Base-by-base conservation (phyloP, 1,284 basidiomycete species). In the Phylloporus sp. region DNA sequence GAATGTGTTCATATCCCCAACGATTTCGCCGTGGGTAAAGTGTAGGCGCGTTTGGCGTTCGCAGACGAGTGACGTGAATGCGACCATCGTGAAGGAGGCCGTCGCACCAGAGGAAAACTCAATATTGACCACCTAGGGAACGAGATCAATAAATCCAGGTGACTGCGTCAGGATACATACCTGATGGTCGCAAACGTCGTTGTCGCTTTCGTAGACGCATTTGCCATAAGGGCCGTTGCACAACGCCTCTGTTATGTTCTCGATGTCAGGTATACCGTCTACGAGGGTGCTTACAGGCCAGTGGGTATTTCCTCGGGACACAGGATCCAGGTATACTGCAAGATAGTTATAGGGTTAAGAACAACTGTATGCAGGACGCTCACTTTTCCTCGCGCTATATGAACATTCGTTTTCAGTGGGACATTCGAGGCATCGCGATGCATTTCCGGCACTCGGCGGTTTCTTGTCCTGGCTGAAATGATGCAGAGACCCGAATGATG, bases 331-430 rank as follows among this genome's bases (percentile, higher is more conserved):
- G 75, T 93, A 93, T 64, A 93, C 91, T 93, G 68, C 1, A 42
- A 10, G 18, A 54, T n/a, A 8, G 37, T n/a, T 61, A 15, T 26
- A 56, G 60, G 63, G n/a, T 4, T 47, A 60, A 22, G 67, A 44
- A 52, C 31, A 26, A 57, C n/a, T 46, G 32, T 4, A 34, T 17
- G n/a, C 6, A 18, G n/a, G 20, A 13, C 26, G 4, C 84, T 58
- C 68, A 91, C 92, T 86, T 80, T 88, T 91, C 81, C 93, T 94
- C 31, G 94, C 93, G 68, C 91, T 93, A 76, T 94, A 95, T 4
- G 91, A 82, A 70, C 93, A 95, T 40, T 90, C 84, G 31, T 79
- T 79, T 75, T 93, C 88, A 24, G 86, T 79, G 0, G 87, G 80
- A 76, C 93, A 95, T 24, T 93, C 90, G 34, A 92, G 74, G 73